A percentile compares a stretch with the other conserved stretches of the same genome.
These are phyloP conservation scores for Curvularia verruculosa DNA, from an alignment of 2,329 filamentous ascomycete species.

Conservation along the genomic window DNA sequence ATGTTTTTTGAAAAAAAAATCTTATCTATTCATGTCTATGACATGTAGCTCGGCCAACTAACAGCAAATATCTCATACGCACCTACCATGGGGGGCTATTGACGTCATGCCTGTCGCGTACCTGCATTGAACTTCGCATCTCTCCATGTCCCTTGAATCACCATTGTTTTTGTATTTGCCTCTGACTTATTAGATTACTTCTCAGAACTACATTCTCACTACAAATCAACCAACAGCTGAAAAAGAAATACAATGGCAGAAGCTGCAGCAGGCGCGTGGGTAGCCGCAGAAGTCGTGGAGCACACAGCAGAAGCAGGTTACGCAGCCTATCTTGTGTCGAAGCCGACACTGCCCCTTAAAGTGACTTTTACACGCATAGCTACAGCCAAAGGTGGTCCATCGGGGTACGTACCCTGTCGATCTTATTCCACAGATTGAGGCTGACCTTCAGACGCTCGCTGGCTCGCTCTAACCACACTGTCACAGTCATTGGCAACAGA, in stretches of 20 bases:
- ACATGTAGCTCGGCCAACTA: background rate
- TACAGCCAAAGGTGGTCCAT: slow-evolving; percentile 44
- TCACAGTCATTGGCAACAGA: slow-evolving; percentile 51
- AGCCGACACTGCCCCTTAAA: slow-evolving; percentile 53
- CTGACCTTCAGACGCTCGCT: slow-evolving; percentile 36
- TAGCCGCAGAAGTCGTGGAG: slow-evolving; percentile 48
- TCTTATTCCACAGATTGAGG: background rate
- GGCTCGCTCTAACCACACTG: slow-evolving; percentile 47
- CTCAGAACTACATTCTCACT: background rate
- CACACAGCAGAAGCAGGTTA: slow-evolving; percentile 50
- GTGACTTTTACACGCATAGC: slow-evolving; percentile 52
- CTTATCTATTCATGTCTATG: background rate
- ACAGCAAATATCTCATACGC: background rate
- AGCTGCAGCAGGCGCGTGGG: slow-evolving; percentile 48
- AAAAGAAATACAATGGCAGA: slow-evolving; percentile 46
- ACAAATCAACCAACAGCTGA: background rate
- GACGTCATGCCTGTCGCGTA: slow-evolving; percentile 13
- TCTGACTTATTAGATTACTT: background rate
- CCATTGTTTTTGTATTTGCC: background rate
- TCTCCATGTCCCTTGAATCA: slow-evolving; percentile 1
- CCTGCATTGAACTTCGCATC: slow-evolving; percentile 8
- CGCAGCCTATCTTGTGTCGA: slow-evolving; percentile 51
- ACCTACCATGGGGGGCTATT: slow-evolving; percentile 9
- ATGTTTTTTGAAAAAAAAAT: background rate
- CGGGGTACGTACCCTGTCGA: slow-evolving; percentile 24